Conservation (phyloP, 2,329 filamentous ascomycete species). For the Pyricularia sp. region DNA sequence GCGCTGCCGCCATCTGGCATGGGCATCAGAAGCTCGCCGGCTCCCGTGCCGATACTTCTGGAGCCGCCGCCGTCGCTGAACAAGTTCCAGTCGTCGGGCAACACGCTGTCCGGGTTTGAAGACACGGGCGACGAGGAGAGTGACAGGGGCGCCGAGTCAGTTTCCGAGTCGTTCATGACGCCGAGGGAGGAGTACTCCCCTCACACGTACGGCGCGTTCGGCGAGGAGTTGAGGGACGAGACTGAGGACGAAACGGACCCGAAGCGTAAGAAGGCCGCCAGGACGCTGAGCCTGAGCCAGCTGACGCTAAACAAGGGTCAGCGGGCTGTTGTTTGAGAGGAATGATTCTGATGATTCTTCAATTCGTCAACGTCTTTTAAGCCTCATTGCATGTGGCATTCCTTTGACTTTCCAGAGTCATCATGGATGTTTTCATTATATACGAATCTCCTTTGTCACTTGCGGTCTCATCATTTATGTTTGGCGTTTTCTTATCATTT, state of each 20-base stretch:
- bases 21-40: constrained; percentile 20
- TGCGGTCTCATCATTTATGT: not conserved
- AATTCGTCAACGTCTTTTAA: not conserved
- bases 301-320: constrained; percentile 30
- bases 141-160: constrained; percentile 19
- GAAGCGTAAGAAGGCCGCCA: constrained; percentile 43
- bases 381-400: not conserved
- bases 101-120: constrained; percentile 17
- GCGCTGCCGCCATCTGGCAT: constrained; percentile 16
- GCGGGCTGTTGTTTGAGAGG: constrained; percentile 1
- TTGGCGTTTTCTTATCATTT: not conserved
- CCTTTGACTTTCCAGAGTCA: not conserved
- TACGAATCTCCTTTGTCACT: not conserved
- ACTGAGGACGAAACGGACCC: constrained; percentile 23
- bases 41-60: not conserved
- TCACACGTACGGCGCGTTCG: constrained; percentile 29
- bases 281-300: constrained; percentile 55
- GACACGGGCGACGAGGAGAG: constrained; percentile 28
- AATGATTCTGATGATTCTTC: not conserved
- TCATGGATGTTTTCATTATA: not conserved
- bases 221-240: constrained; percentile 29
- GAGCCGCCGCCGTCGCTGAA: not conserved
- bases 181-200: constrained; percentile 34
- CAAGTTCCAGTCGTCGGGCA: constrained; percentile 7
- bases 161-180: constrained; percentile 41